phyloP scores from a whole-genome alignment of 108 stramenopile species.

The Nitzschia inconspicua region DNA sequence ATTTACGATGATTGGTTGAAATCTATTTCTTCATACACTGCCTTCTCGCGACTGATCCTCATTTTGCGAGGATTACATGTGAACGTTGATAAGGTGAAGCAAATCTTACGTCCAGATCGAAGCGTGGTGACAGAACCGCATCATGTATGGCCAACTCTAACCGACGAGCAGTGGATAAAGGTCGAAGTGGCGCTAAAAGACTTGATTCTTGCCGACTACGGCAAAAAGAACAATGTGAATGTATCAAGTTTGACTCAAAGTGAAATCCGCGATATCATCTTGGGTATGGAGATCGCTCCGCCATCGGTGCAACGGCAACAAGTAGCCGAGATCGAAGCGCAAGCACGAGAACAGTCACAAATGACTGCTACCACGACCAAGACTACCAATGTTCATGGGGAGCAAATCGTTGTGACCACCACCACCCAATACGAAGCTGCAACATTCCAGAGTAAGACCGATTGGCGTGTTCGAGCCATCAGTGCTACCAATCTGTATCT shows the following conservation, averaged over 20 bases:
- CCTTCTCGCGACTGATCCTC: slow-evolving; percentile 97
- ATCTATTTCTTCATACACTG: slow-evolving; percentile 97
- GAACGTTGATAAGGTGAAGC: slow-evolving; percentile 94
- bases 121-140: slow-evolving; percentile 98
- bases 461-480: slow-evolving; percentile 99
- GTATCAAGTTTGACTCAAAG: slow-evolving; percentile 98
- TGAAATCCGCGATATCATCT: slow-evolving; percentile 99
- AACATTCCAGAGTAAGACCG: slow-evolving; percentile 97
- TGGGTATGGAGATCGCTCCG: slow-evolving; percentile 99
- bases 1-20: slow-evolving; percentile 99
- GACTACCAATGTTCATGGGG: slow-evolving; percentile 98
- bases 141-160: slow-evolving; percentile 97
- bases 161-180: slow-evolving; percentile 99
- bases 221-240: slow-evolving; percentile 99
- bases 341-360: slow-evolving; percentile 94
- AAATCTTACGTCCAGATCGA: slow-evolving; percentile 96
- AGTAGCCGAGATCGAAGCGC: slow-evolving; percentile 99
- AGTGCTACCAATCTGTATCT: slow-evolving; percentile 98
- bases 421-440: slow-evolving; percentile 97
- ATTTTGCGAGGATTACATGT: slow-evolving; percentile 98
- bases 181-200: slow-evolving; percentile 98
- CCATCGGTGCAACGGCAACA: slow-evolving; percentile 98
- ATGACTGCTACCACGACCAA: slow-evolving; percentile 97
- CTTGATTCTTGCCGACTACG: slow-evolving; percentile 98
- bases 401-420: slow-evolving; percentile 98